Evolutionary conservation across 2,329 filamentous ascomycete species (phyloP).

Genomic region (Aspergillus melleus): DNA sequence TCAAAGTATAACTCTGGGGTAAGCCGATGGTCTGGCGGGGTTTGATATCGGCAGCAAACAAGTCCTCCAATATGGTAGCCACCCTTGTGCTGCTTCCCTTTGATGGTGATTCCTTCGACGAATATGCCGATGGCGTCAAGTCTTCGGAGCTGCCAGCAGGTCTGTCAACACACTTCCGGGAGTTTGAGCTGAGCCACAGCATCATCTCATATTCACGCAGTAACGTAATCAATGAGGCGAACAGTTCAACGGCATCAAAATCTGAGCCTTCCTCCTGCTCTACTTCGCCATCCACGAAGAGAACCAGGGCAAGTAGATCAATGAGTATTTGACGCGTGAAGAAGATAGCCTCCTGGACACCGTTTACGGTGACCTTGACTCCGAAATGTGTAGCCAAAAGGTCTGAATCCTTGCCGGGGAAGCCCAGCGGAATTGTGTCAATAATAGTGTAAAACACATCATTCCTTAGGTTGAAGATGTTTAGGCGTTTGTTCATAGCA

Average conservation of each 20-base stretch:
- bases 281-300: slow-evolving; percentile 83
- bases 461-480: slow-evolving; percentile 50
- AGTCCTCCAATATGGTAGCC: slow-evolving; percentile 44
- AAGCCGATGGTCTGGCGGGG: slow-evolving; percentile 41
- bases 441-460: slow-evolving; percentile 55
- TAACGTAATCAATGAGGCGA: slow-evolving; percentile 67
- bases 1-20: slow-evolving; percentile 45
- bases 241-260: slow-evolving; percentile 59
- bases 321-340: slow-evolving; percentile 73
- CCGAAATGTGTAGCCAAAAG: slow-evolving; percentile 69
- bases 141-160: slow-evolving; percentile 22
- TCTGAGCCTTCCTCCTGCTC: slow-evolving; percentile 70
- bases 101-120: slow-evolving; percentile 25
- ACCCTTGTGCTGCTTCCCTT: slow-evolving; percentile 25
- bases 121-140: slow-evolving; percentile 22
- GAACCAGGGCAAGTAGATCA: slow-evolving; percentile 76
- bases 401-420: slow-evolving; percentile 42
- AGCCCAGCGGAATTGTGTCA: slow-evolving; percentile 47
- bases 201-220: slow-evolving; percentile 71
- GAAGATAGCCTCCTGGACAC: slow-evolving; percentile 75
- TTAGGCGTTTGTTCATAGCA: slow-evolving; percentile 64
- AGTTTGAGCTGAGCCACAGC: slow-evolving; percentile 60
- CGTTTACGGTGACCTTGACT: slow-evolving; percentile 69
- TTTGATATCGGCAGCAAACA: slow-evolving; percentile 46
- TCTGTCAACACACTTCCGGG: slow-evolving; percentile 35